Evolutionary conservation across 208 protist species (phyloP).

Genomic region (Acanthamoeba lenticulata): DNA sequence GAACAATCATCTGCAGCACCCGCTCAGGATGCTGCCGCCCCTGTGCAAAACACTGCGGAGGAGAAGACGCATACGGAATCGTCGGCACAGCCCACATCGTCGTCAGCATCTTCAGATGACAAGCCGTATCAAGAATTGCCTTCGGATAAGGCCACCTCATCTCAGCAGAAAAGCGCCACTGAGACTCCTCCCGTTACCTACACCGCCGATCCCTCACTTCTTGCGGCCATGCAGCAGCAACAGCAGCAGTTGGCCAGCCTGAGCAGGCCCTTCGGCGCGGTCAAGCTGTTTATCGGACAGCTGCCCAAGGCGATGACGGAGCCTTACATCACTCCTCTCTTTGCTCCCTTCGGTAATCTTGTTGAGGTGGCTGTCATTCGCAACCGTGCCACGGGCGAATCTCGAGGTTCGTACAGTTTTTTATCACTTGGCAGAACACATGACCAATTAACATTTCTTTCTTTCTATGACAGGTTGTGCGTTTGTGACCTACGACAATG

Average conservation of each 20-base stretch:
- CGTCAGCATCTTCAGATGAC: background rate
- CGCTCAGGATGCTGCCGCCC: background rate
- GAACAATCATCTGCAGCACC: background rate
- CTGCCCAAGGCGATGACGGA: conserved; percentile 3
- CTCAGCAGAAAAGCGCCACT: no score
- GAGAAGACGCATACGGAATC: no score
- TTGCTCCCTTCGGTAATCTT: conserved; percentile 7
- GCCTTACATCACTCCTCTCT: background rate
- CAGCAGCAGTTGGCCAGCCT: background rate
- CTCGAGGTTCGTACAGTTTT: no score
- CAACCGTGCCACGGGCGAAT: conserved; percentile 51
- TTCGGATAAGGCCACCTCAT: no score
- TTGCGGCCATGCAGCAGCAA: background rate
- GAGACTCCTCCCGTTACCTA: background rate
- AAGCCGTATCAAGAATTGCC: background rate
- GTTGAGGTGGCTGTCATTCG: conserved; percentile 63
- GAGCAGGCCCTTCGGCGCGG: background rate
- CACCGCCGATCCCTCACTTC: background rate
- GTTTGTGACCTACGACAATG: conserved; percentile 70
- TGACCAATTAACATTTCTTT: no score
- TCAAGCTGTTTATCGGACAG: conserved; percentile 70
- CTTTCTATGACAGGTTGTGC: conserved; percentile 35
- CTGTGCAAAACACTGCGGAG: no score
- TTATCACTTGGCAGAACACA: no score
- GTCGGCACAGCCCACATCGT: background rate